Percentiles rank a stretch among this genome's conserved stretches.
phyloP scores from a whole-genome alignment of 2,329 filamentous ascomycete genomes.

The Bisporella sp. region DNA sequence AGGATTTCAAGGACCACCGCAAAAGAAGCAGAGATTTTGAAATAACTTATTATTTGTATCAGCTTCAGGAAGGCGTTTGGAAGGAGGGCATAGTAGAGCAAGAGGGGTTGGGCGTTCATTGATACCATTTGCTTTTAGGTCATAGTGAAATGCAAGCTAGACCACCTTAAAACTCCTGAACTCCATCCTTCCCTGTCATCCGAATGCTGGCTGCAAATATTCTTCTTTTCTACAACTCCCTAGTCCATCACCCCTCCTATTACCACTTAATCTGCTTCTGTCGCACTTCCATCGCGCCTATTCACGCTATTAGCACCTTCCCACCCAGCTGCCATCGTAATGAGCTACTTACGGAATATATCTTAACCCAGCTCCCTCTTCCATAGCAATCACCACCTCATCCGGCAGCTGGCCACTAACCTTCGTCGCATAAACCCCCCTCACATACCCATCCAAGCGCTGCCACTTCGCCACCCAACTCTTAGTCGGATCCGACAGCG shows the following conservation, averaged over 20 bases:
- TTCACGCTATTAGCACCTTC: conserved; percentile 12
- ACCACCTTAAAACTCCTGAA: conserved; percentile 15
- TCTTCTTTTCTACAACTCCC: neutral
- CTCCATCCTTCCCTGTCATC: conserved; percentile 13
- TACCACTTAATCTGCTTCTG: conserved; percentile 21
- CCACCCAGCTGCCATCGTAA: neutral
- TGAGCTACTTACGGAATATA: conserved; percentile 54
- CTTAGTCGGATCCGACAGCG: conserved; percentile 70
- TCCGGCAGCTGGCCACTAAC: conserved; percentile 75
- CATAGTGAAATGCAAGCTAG: conserved; percentile 6
- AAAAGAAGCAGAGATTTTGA: conserved; percentile 46
- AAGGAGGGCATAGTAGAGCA: conserved; percentile 3
- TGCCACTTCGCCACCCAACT: conserved; percentile 99
- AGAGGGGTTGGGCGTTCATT: conserved; percentile 11
- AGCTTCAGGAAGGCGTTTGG: conserved; percentile 12
- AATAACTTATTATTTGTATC: neutral
- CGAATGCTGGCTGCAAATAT: neutral
- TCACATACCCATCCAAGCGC: conserved; percentile 79
- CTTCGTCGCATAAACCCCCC: conserved; percentile 89
- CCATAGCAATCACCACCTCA: conserved; percentile 52
- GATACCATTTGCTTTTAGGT: conserved; percentile 21
- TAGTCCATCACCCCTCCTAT: neutral
- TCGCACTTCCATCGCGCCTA: conserved; percentile 49
- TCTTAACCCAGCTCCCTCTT: conserved; percentile 56
- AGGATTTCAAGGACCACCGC: conserved; percentile 40